A percentile compares a stretch with the other conserved stretches of the same genome.
Conservation (phyloP, 2,329 filamentous ascomycete species). For the Hypoxylon sp. region DNA sequence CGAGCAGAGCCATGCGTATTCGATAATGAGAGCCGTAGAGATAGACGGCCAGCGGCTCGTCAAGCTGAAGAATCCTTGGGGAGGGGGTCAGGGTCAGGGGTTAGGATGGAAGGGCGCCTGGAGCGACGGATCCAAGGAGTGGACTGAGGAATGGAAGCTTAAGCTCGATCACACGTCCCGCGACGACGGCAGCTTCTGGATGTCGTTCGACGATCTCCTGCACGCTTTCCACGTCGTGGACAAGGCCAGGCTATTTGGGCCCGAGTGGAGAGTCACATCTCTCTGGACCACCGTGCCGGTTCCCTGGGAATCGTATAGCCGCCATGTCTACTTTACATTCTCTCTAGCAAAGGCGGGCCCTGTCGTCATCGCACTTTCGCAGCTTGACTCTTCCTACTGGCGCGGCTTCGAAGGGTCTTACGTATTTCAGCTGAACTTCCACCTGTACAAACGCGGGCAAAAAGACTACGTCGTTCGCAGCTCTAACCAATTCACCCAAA, state of each 20-base stretch:
- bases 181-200: constrained; percentile 75
- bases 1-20: constrained; percentile 69
- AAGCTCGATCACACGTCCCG: constrained; percentile 78
- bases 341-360: constrained; percentile 57
- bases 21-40: constrained; percentile 65
- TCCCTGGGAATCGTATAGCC: constrained; percentile 64
- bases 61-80: constrained; percentile 80
- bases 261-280: constrained; percentile 60
- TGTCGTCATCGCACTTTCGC: constrained; percentile 63
- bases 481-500: constrained; percentile 66
- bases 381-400: constrained; percentile 66
- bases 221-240: constrained; percentile 66
- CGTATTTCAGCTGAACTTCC: constrained; percentile 60
- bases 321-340: constrained; percentile 62
- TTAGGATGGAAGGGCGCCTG: constrained; percentile 86
- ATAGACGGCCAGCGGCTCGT: constrained; percentile 69
- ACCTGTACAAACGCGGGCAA: constrained; percentile 58
- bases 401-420: constrained; percentile 65
- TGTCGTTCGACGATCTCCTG: constrained; percentile 66
- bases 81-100: constrained; percentile 75
- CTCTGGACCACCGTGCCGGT: constrained; percentile 60
- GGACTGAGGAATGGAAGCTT: constrained; percentile 81
- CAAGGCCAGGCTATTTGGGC: constrained; percentile 64
- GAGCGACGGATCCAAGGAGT: constrained; percentile 84
- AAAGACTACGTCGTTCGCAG: constrained; percentile 65